Base-by-base conservation (phyloP, 1,284 basidiomycete species). In the Peniophora sp. region DNA sequence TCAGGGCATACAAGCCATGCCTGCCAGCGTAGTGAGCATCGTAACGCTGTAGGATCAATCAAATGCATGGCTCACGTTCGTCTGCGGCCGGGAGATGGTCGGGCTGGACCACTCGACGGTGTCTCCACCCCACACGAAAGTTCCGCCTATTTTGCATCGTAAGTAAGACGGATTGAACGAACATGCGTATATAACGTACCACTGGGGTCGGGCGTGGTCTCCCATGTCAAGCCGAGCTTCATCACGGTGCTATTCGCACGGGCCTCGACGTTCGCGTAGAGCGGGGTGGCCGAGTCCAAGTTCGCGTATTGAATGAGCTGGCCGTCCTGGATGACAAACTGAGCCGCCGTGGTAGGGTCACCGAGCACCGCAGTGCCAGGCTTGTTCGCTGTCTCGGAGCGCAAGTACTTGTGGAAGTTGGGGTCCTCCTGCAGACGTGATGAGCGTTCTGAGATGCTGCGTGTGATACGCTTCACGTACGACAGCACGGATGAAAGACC, bases 321-420 rank as follows among this genome's bases (percentile, higher is more conserved):
- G 2, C 79, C 78, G 52, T 63, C 59, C 36, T 69, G 70, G 53
- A 81, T 72, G 56, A 77, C 69, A 70, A 81, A 80, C 58, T 79
- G 79, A 9, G 76, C 74, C 2, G 79, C 79, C 16, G 61, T 70
- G 49, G 59, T 61, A 32, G 74, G 74, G 47, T 69, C 68, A 14
- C 77, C 78, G 44, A 81, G 71, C 45, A 80, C 74, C 10, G 78
- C 79, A 34, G 71, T 65, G 0, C 71, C 69, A 2, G 70, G 68
- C n/a, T 68, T 73, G 55, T 66, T 66, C 22, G 64, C 59, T 0
- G 68, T 66, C 56, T 77, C 69, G 19, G 78, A 79, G 50, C 73
- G 75, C 43, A 83, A 73, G 63, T 83, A 83, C 57, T 81, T 71
- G 63, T 82, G 81, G 74, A 82, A 83, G 64, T 81, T 79, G 16